phyloP scores from a whole-genome alignment of 108 stramenopile species.

The Fragilaria crotonensis region DNA sequence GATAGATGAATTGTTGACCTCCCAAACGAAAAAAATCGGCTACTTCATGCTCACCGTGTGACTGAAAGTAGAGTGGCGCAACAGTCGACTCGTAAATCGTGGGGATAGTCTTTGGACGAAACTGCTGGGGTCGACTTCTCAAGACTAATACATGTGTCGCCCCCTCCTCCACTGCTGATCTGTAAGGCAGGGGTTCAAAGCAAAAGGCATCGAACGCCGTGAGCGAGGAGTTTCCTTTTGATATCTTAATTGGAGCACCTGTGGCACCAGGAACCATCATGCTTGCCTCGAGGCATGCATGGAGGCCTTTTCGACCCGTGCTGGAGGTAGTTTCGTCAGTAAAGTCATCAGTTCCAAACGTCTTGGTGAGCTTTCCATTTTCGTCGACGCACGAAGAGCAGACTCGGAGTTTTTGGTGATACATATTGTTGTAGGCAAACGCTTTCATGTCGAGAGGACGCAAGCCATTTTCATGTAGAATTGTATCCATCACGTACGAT shows the following conservation, averaged over 20 bases:
- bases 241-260: conserved; percentile 48
- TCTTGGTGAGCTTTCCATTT: conserved; percentile 39
- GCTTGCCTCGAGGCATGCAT: conserved; percentile 65
- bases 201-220: conserved; percentile 73
- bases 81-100: conserved; percentile 61
- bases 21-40: conserved; percentile 67
- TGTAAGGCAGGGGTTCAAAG: conserved; percentile 72
- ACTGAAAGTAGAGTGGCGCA: conserved; percentile 68
- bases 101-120: conserved; percentile 47
- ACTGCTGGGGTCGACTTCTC: conserved; percentile 51
- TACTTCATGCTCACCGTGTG: conserved; percentile 44
- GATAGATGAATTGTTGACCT: conserved; percentile 76
- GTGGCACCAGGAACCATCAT: conserved; percentile 86
- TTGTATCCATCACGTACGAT: conserved; percentile 61
- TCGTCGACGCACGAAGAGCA: conserved; percentile 46
- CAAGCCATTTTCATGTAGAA: conserved; percentile 54
- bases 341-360: conserved; percentile 60
- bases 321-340: conserved; percentile 24
- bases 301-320: conserved; percentile 41
- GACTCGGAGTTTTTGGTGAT: conserved; percentile 50
- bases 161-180: conserved; percentile 73
- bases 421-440: conserved; percentile 49
- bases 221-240: conserved; percentile 2
- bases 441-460: conserved; percentile 68
- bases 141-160: conserved; percentile 72